Conservation (phyloP, 148 eudicot genomes). For the Heliamphora exappendiculata region DNA sequence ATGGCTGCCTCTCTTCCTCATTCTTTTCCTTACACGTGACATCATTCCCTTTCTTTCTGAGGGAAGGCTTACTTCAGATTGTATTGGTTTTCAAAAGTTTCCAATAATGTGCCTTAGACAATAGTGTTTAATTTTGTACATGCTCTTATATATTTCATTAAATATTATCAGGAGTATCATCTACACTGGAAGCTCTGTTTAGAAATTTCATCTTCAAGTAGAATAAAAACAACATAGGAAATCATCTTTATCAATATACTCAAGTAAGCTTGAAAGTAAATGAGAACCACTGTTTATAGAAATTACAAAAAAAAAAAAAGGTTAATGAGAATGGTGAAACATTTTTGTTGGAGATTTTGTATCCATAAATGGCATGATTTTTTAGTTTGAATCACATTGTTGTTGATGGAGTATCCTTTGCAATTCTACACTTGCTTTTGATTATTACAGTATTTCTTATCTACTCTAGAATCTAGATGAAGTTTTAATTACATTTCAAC, state of each 20-base stretch:
- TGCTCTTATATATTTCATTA: no score
- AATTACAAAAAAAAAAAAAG: no score
- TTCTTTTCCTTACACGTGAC: no score
- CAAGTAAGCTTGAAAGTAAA: background rate
- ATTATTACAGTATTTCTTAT: background rate
- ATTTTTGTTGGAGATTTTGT: background rate
- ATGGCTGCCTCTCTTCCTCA: no score
- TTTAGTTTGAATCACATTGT: background rate
- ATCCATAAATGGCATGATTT: background rate
- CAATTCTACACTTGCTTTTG: background rate
- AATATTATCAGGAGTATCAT: background rate
- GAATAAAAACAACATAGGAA: background rate
- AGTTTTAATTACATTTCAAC: background rate
- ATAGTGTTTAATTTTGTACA: no score
- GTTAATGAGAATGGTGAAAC: no score
- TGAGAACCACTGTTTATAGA: no score
- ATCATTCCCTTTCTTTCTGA: no score
- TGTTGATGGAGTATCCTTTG: background rate
- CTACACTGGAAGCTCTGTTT: background rate
- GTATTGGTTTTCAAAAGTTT: no score
- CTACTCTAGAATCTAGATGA: background rate
- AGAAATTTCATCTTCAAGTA: background rate
- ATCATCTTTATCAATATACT: background rate
- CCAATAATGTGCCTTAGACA: no score
- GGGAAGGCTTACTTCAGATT: no score